Conservation (phyloP, 257 asterid genomes). For the Cordia subcordata region DNA sequence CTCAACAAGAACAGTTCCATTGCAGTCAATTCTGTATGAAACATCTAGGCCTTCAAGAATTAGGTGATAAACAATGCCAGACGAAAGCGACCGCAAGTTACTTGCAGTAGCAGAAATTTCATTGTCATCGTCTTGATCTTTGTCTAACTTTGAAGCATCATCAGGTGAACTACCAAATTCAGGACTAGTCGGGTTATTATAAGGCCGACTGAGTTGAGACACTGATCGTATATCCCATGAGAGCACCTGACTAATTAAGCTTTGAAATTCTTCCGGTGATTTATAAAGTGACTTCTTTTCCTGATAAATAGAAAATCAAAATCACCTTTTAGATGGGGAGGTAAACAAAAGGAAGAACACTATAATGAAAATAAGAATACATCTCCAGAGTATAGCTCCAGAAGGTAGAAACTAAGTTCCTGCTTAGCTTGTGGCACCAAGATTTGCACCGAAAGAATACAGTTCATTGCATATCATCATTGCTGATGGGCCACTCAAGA, state of each 20-base stretch:
- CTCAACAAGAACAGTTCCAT: slow-evolving; percentile 62
- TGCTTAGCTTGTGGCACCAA: neutral
- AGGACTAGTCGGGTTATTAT: slow-evolving; percentile 14
- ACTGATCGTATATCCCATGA: slow-evolving; percentile 38
- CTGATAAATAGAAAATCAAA: slow-evolving; percentile 19
- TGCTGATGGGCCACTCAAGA: too few species aligned
- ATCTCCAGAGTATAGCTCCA: too few species aligned
- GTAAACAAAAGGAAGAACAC: neutral
- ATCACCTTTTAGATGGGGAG: slow-evolving; percentile 2
- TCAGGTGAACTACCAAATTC: slow-evolving; percentile 12
- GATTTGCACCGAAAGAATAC: neutral
- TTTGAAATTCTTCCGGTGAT: slow-evolving; percentile 54
- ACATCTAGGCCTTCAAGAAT: slow-evolving; percentile 61
- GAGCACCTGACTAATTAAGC: slow-evolving; percentile 66
- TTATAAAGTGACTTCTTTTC: slow-evolving; percentile 63
- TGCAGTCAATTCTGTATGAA: slow-evolving; percentile 61
- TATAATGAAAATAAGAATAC: neutral
- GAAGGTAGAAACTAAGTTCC: too few species aligned
- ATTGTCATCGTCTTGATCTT: slow-evolving; percentile 25
- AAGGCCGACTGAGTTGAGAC: slow-evolving; percentile 66
- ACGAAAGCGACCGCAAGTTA: slow-evolving; percentile 12
- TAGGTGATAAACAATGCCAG: slow-evolving; percentile 51
- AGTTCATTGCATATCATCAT: too few species aligned
- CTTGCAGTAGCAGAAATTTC: slow-evolving; percentile 29
- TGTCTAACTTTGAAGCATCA: slow-evolving; percentile 13